Evolutionary conservation across 495 filamentous ascomycete species (phyloP), one percentile per base, ranked within the genome.

Genomic region (Clohesyomyces aquaticus): DNA sequence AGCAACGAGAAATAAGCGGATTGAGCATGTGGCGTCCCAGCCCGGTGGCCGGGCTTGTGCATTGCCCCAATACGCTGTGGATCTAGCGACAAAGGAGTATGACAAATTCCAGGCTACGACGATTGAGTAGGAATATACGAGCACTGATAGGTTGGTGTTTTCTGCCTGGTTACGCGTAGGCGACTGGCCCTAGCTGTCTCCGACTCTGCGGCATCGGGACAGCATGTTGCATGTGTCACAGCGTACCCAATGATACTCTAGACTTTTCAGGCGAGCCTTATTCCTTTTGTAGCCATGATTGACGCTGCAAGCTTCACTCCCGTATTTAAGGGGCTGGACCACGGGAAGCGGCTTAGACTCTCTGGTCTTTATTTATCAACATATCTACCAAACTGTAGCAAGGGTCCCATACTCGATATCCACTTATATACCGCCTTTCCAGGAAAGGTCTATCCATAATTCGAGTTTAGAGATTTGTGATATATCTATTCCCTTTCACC

Each of bases 301-400:
- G 23, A 12, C 27, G 21, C 23, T 42, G 21, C 54, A 50, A 59
- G 61, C 53, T 53, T 63, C 46, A 23, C 26, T 35, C 11, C 23
- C 47, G 43, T 23, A 26, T n/a, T 47, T 21, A 59, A 19, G 45
- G 45, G 41, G 45, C 32, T 23, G 45, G 45, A 25, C 22, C 1
- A 4, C 32, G 32, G 54, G 47, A 58, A 11, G 3, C 25, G 27
- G 45, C 43, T 52, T 12, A 38, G 53, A 11, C 22, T 23, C 28
- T 64, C 51, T 54, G 57, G 58, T 64, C 61, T 64, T 64, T 64
- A 57, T 18, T 16, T 18, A 18, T 58, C 61, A 64, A 57, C n/a
- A n/a, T n/a, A n/a, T n/a, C n/a, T n/a, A n/a, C n/a, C n/a, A n/a
- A n/a, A n/a, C n/a, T n/a, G n/a, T n/a, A n/a, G n/a, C n/a, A n/a